Evolutionary conservation across 2,329 filamentous ascomycete genomes (phyloP).

Genomic region (Monascus ruber): DNA sequence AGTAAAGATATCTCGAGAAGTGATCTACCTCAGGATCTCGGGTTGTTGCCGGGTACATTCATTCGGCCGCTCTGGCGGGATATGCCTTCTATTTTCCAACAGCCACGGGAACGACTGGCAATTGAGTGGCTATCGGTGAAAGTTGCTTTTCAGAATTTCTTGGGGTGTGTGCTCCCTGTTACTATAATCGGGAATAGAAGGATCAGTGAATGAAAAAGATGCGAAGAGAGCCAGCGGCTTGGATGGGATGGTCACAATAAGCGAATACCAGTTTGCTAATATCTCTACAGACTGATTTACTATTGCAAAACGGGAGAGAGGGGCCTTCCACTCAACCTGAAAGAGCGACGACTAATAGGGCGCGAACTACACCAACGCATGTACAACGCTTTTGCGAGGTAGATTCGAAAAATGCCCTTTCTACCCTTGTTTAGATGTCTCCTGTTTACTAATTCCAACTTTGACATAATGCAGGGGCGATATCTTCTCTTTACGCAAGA

Average conservation of each 20-base stretch:
- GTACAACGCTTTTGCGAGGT: constrained; percentile 38
- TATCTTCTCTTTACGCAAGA: constrained; percentile 19
- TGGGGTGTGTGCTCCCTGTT: constrained; percentile 17
- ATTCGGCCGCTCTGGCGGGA: constrained; percentile 28
- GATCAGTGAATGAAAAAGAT: background rate
- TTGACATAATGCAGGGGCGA: constrained; percentile 22
- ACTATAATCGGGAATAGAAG: background rate
- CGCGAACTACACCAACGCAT: constrained; percentile 33
- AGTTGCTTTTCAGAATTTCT: constrained; percentile 20
- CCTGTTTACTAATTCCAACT: constrained; percentile 1
- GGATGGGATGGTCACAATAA: background rate
- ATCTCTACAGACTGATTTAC: constrained; percentile 14
- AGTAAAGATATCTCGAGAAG: constrained; percentile 19
- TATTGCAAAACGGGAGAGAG: constrained; percentile 23
- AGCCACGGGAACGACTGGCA: constrained; percentile 22
- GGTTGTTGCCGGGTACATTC: constrained; percentile 34
- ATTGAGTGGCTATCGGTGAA: constrained; percentile 33
- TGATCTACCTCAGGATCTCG: constrained; percentile 33
- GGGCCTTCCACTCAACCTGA: constrained; percentile 22
- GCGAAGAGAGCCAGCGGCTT: background rate
- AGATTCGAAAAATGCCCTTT: constrained; percentile 10
- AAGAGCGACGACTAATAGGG: constrained; percentile 25
- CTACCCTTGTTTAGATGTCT: constrained; percentile 7
- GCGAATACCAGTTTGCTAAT: background rate
- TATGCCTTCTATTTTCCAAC: constrained; percentile 29